Base-by-base conservation (phyloP, 2,329 filamentous ascomycete species). In the Calonectria honghensis region DNA sequence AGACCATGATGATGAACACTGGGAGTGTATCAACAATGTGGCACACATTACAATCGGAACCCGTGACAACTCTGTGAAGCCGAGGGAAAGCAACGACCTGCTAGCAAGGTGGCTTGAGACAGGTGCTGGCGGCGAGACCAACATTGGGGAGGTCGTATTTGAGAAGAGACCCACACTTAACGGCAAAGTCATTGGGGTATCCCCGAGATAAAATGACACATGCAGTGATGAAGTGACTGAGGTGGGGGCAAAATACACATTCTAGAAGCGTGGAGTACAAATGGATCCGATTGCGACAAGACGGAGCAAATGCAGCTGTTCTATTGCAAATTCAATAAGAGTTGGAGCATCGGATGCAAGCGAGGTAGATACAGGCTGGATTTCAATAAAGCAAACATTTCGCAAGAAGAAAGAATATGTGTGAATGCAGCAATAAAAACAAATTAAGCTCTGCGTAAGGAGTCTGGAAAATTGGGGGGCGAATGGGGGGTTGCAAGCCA, bases 11-110 rank as follows among this genome's bases (percentile, higher is more conserved):
- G 86, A 84, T 75, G 85, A 83, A 54, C 86, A 87, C 61, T 95
- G 93, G 92, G 88, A 92, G 70, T 96, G 93, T 75, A 90, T 91
- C 54, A 99, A 99, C 82, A 85, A 89, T 18, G 89, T 97, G 39
- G 92, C 96, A 14, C 97, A 99, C 83, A 91, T 99, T 74, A 99
- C 97, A 0, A 89, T 98, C 10, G 97, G 97, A 27, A 99, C 97
- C 0, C 91, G 92, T 13, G 90, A 93, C 77, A 85, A 89, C 61
- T 85, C 88, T 10, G 91, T 98, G 81, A 98, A 98, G 87, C 96
- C 97, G 0, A 96, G 94, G 85, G 96, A 99, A 88, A 98, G 96
- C 86, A 99, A 99, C 82, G 93, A 95, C 73, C 80, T 99, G 81
- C 85, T 99, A 73, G 89, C 89, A 76, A 88, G 88, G 74, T 98